Percentiles rank a stretch among this genome's conserved stretches.
Conservation (phyloP, 2,329 filamentous ascomycete genomes). For the Arthrobotrys megalospora region DNA sequence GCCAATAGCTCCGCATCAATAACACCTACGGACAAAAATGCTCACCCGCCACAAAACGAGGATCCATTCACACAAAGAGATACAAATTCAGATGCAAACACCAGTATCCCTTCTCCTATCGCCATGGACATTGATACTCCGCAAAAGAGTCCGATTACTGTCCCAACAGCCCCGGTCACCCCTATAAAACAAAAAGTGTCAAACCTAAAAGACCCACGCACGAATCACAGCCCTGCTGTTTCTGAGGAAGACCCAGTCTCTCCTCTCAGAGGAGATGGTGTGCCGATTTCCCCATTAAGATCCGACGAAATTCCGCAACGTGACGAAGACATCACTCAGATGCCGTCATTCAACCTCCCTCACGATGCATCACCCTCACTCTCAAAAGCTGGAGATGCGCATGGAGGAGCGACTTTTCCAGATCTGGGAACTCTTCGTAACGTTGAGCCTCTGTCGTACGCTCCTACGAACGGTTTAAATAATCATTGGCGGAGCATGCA, state of each 20-base stretch:
- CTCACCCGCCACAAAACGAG: not conserved
- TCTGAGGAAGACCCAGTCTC: conserved; percentile 56
- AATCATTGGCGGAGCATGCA: conserved; percentile 37
- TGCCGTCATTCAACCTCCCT: not conserved
- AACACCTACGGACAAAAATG: conserved; percentile 11
- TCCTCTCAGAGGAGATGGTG: conserved; percentile 38
- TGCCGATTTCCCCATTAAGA: conserved; percentile 46
- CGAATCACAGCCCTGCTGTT: conserved; percentile 37
- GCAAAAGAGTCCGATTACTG: conserved; percentile 26
- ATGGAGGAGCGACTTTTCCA: conserved; percentile 4
- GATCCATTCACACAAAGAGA: conserved; percentile 17
- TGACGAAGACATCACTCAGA: not conserved
- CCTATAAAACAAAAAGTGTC: conserved; percentile 31
- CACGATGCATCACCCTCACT: not conserved
- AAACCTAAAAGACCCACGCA: conserved; percentile 9
- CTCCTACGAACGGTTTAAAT: conserved; percentile 38
- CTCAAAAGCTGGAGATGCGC: not conserved
- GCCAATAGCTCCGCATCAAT: not conserved
- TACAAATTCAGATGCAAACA: conserved; percentile 3
- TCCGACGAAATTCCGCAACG: conserved; percentile 38
- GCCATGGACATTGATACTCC: conserved; percentile 60
- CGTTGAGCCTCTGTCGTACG: conserved; percentile 47
- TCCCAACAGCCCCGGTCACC: conserved; percentile 26
- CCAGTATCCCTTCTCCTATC: conserved; percentile 39
- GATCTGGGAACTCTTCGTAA: conserved; percentile 34